phyloP scores from a whole-genome alignment of 1,284 basidiomycete species.

The Ustilago crameri region DNA sequence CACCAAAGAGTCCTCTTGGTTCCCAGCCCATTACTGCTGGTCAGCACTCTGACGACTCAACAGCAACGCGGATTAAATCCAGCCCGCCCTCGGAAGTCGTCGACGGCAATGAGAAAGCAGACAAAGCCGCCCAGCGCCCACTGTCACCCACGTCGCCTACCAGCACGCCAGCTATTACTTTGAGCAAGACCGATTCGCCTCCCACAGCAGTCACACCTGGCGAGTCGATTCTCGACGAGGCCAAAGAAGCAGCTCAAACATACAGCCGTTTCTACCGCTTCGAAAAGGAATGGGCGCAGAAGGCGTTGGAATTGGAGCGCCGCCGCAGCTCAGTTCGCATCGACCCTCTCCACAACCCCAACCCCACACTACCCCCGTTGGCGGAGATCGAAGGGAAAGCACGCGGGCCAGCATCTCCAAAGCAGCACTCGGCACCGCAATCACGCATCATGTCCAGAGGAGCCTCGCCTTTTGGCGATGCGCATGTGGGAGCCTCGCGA shows the following conservation, averaged over 20 bases:
- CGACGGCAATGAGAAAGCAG: background rate
- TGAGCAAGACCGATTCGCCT: constrained; percentile 12
- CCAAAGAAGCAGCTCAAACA: constrained; percentile 32
- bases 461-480: constrained; percentile 29
- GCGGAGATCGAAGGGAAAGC: constrained; percentile 14
- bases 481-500: constrained; percentile 2
- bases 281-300: constrained; percentile 48
- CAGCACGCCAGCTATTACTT: constrained; percentile 19
- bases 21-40: constrained; percentile 22
- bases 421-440: constrained; percentile 36
- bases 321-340: constrained; percentile 43
- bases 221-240: constrained; percentile 28
- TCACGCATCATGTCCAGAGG: constrained; percentile 41
- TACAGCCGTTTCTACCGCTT: constrained; percentile 50
- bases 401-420: constrained; percentile 15
- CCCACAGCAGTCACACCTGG: constrained; percentile 2
- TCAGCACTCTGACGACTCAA: background rate
- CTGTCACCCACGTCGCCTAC: constrained; percentile 11
- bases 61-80: background rate
- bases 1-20: constrained; percentile 32
- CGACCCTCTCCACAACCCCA: constrained; percentile 32
- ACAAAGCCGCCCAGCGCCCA: background rate
- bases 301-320: constrained; percentile 45
- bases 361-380: constrained; percentile 16
- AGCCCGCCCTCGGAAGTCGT: background rate